Base-by-base conservation (phyloP, 164 flowering plant species). In the Nymphaea colorata region DNA sequence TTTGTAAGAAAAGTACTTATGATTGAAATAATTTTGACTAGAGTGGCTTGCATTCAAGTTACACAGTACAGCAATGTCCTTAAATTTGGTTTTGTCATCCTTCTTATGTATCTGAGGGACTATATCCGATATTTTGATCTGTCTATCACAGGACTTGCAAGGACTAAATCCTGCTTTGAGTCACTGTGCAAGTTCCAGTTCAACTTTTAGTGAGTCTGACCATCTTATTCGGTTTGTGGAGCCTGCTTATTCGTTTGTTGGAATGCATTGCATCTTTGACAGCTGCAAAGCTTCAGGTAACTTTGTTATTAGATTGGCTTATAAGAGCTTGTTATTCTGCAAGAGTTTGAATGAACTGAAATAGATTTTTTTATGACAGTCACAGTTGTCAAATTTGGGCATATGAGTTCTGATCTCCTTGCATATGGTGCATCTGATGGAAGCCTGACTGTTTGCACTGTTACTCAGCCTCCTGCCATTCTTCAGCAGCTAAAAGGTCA, bases 351-450 rank as follows among this genome's bases (percentile, higher is more conserved):
- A 2, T 47, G 12, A 7, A 47, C 12, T 47, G 12, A 47, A 47
- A 47, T 7, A 47, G 7, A 6, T 2, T 47, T 47, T 7, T 47
- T 47, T 47, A 47, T 47, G 55, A 14, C 90, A 94, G 99, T 92
- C 64, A 90, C 97, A 4, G 91, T 95, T 68, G 66, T 95, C 81
- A 95, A 90, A 84, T 95, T 95, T 83, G 99, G 99, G 71, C 85
- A 87, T 77, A 88, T 80, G 94, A 91, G 91, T 76, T 95, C 98
- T 47, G 93, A 95, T 79, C 80, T 92, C 64, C 94, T 94, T 77
- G 99, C 99, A 66, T 95, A 90, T 84, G 99, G 99, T 64, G 96
- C 98, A 73, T 84, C 98, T 41, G 99, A 95, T 89, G 99, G 99
- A 75, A 85, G 87, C 74, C 80, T 95, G 82, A 89, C 96, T 5